Evolutionary conservation across 371 early-diverging fungal species (phyloP), one percentile per base, ranked within the genome.

Genomic region (Lichtheimia ramosa): DNA sequence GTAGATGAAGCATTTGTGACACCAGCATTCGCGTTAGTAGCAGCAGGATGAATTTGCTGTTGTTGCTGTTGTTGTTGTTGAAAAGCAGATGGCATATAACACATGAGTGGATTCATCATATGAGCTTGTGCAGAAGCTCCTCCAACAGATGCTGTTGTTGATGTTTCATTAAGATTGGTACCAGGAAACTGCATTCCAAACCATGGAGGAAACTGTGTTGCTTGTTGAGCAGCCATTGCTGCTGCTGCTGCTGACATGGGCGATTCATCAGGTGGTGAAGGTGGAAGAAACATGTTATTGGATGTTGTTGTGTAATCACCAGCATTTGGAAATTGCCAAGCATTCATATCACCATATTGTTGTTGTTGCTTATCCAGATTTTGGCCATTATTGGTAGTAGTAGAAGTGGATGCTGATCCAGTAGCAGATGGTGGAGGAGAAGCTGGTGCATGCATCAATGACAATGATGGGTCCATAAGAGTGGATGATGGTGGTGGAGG

Each of bases 241-340:
- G 46, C 46, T 21, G 21, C 21, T 7, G 46, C 46, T 23, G 43
- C 43, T n/a, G 39, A 25, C 5, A 46, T 46, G 14, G 59, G 51
- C 34, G 59, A 58, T 20, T 58, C 59, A 6, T 50, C 59, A 12
- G 59, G 59, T 42, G 59, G 59, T 3, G 59, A 40, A 13, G 59
- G 59, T 20, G 59, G 59, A 21, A 55, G 42, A 27, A 58, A 51
- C 51, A 51, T 51, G 51, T 28, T 39, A 14, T 49, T 43, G 3
- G 50, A 41, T 18, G 56, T 24, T 4, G 43, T 43, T 14, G 20
- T 40, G 21, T 16, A 43, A 41, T 51, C 51, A 21, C 46, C 12
- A 18, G 46, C 46, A n/a, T 5, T 21, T 10, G 46, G 46, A 14
- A 18, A 46, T 46, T 21, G 46, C 51, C 20, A 51, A 14, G 51